Evolutionary conservation across 108 stramenopile species (phyloP).

Genomic region (Cylindrotheca closterium): DNA sequence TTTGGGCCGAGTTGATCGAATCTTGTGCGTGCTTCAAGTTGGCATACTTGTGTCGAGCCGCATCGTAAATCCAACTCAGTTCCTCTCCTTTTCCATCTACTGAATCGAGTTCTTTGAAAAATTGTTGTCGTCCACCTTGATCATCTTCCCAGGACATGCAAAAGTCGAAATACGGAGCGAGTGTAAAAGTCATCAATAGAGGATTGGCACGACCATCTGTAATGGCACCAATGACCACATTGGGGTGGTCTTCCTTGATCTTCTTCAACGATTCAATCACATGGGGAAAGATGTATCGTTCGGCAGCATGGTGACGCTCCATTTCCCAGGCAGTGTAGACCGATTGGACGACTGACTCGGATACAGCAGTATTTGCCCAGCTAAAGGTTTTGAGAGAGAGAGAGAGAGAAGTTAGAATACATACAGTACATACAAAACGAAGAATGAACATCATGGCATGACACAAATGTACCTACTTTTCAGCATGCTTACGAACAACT

Average conservation of each 20-base stretch:
- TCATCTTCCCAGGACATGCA: conserved; percentile 90
- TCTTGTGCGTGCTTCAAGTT: conserved; percentile 51
- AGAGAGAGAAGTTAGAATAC: conserved; percentile 4
- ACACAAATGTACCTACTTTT: conserved; percentile 50
- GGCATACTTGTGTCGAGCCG: conserved; percentile 75
- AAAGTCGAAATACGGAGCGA: conserved; percentile 88
- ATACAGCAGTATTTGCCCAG: conserved; percentile 76
- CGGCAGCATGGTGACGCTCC: conserved; percentile 87
- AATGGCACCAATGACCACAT: conserved; percentile 85
- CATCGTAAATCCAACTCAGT: conserved; percentile 87
- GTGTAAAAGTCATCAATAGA: conserved; percentile 80
- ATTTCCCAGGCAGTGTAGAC: conserved; percentile 86
- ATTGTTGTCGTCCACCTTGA: conserved; percentile 67
- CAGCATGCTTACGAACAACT: conserved; percentile 58
- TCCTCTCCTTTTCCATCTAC: conserved; percentile 66
- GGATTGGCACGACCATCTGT: conserved; percentile 90
- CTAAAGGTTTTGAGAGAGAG: conserved; percentile 24
- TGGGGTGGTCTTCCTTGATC: conserved; percentile 76
- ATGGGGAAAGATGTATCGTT: conserved; percentile 81
- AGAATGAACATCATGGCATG: background rate
- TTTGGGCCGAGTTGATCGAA: conserved; percentile 37
- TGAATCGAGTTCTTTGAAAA: conserved; percentile 70
- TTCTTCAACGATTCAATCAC: conserved; percentile 58
- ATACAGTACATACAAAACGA: background rate
- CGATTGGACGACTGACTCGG: conserved; percentile 67